Conservation (phyloP, 106 monocot species). For the Platanthera zijinensis region DNA sequence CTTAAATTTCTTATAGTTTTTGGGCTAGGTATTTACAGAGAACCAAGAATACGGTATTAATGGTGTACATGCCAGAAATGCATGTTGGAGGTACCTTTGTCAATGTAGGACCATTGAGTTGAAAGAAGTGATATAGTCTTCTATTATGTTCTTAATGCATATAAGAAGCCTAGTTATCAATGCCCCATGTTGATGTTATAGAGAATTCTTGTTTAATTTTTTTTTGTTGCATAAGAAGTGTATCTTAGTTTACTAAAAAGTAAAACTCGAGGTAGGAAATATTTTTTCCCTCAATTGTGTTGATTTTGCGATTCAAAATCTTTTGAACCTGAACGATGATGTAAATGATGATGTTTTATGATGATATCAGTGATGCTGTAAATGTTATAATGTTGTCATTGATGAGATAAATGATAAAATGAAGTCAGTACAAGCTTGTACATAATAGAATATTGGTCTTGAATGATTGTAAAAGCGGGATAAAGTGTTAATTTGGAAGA, state of each 20-base stretch:
- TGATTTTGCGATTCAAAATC: no score
- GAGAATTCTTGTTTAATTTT: not conserved
- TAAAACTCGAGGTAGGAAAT: no score
- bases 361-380: no score
- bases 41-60: constrained; percentile 95
- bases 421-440: no score
- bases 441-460: no score
- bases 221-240: not conserved
- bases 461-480: no score
- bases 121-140: constrained; percentile 65
- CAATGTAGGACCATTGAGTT: constrained; percentile 85
- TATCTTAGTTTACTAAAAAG: not conserved
- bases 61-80: constrained; percentile 93
- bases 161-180: not conserved
- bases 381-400: no score
- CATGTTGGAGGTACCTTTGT: constrained; percentile 99
- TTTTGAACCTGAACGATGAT: no score
- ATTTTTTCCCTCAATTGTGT: no score
- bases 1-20: constrained; percentile 12
- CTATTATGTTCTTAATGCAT: constrained; percentile 5
- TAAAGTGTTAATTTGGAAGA: no score
- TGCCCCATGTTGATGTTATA: not conserved
- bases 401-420: no score
- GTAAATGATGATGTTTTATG: no score
- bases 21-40: constrained; percentile 79